Evolutionary conservation across 306 rosid species (phyloP), one percentile per base, ranked within the genome.

Genomic region (Casuarina cunninghamiana): DNA sequence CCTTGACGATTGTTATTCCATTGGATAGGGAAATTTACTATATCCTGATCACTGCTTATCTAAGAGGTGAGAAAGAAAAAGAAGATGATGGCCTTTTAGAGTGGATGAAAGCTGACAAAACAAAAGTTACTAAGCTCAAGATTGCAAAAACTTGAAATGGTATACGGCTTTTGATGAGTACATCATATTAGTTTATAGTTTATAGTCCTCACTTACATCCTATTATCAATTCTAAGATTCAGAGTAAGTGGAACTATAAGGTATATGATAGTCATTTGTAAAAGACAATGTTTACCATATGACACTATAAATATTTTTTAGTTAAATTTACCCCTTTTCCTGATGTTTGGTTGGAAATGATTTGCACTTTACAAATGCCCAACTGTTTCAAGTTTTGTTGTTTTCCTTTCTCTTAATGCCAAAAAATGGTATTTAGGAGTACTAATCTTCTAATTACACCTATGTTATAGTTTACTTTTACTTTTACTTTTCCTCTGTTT

Each of bases 21-120:
- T 55, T 90, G 66, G 72, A 86, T 26, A 87, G 82, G 78, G 84
- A 85, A 58, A 89, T 85, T 83, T 85, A 89, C 85, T 70, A 83
- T 69, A 78, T 78, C 15, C 82, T 85, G 87, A 72, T 82, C 70
- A 86, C 74, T 88, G 79, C 74, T 39, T 78, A 83, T 70, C 80
- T 71, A 43, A 85, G 82, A 83, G 19, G 76, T 43, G 92, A 86
- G 60, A 84, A 76, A 77, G n/a, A n/a, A n/a, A n/a, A n/a, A n/a
- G 86, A 79, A 50, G 84, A 78, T 15, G 84, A 80, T 73, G 82
- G 75, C 72, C 70, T 85, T 66, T 77, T 88, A 65, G 79, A 84
- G 81, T 78, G 71, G 49, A 83, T 88, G 88, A 82, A 69, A 82
- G 78, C 17, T 76, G 87, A 87, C 67, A 48, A 83, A 16, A 77